These are phyloP conservation scores for Pelargonium citronellum DNA, from an alignment of 441 rosid genomes.

Conservation along the genomic window DNA sequence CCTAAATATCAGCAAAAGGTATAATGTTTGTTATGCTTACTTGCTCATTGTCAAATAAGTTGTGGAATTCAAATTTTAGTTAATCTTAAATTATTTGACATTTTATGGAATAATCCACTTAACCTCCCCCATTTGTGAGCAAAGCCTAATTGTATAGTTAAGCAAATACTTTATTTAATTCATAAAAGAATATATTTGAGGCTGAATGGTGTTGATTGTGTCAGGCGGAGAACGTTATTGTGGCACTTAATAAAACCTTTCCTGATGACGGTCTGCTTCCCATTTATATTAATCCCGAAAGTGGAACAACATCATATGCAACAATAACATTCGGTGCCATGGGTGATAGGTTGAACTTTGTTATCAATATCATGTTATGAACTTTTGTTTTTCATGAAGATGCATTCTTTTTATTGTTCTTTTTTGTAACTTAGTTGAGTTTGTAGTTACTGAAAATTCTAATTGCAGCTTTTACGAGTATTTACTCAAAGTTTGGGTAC, in stretches of 20 bases:
- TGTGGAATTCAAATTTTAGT: neutral
- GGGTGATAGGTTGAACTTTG: conserved; percentile 69
- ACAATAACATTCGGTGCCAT: conserved; percentile 91
- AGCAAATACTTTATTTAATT: too few relatives aligned
- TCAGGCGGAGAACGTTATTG: conserved; percentile 80
- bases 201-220: conserved; percentile 18
- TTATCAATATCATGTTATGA: neutral
- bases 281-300: conserved; percentile 65
- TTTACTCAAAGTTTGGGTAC: conserved; percentile 94
- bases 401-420: neutral
- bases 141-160: too few relatives aligned
- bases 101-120: too few relatives aligned
- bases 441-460: neutral
- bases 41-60: neutral
- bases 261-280: conserved; percentile 95
- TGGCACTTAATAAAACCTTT: conserved; percentile 55
- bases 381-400: neutral
- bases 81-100: neutral
- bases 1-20: conserved; percentile 91
- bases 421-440: neutral
- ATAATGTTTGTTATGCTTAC: conserved; percentile 13
- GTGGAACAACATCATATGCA: conserved; percentile 53
- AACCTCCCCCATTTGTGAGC: too few relatives aligned
- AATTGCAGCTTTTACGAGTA: conserved; percentile 86
- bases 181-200: neutral